Conservation (phyloP, 2,329 filamentous ascomycete genomes). For the Lecanicillium sp. region DNA sequence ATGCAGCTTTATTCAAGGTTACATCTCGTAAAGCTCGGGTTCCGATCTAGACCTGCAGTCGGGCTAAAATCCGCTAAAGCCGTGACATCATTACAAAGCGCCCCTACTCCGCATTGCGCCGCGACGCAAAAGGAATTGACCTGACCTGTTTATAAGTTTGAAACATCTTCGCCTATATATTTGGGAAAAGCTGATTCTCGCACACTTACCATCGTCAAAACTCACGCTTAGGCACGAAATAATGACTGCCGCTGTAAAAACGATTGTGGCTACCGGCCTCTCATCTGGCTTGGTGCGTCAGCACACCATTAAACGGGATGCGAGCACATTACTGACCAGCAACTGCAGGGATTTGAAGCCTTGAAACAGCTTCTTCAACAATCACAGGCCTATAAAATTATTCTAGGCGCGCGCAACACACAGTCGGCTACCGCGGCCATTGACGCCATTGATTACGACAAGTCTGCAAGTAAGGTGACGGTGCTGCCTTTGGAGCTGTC, state of each 20-base stretch:
- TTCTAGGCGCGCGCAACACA: slow-evolving; percentile 42
- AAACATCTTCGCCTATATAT: too few species aligned
- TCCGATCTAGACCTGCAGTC: too few species aligned
- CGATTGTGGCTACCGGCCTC: slow-evolving; percentile 41
- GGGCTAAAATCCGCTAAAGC: background rate
- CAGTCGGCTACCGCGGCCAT: slow-evolving; percentile 31
- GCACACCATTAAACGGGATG: background rate
- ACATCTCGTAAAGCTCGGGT: too few species aligned
- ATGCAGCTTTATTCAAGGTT: too few species aligned
- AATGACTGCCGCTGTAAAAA: slow-evolving; percentile 27
- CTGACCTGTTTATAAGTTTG: too few species aligned
- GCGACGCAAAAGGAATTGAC: too few species aligned
- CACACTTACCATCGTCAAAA: too few species aligned
- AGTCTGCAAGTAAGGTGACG: slow-evolving; percentile 28
- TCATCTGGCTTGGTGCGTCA: slow-evolving; percentile 39
- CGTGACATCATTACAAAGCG: background rate
- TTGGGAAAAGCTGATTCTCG: too few species aligned
- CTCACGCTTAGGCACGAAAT: background rate
- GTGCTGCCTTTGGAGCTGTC: slow-evolving; percentile 41
- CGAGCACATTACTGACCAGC: background rate
- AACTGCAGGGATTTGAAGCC: slow-evolving; percentile 40
- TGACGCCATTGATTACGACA: slow-evolving; percentile 33
- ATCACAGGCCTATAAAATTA: slow-evolving; percentile 36
- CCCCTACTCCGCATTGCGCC: background rate
- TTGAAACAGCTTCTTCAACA: slow-evolving; percentile 41